phyloP scores from a whole-genome alignment of 2,329 filamentous ascomycete genomes.

The Cladosporium sp. region DNA sequence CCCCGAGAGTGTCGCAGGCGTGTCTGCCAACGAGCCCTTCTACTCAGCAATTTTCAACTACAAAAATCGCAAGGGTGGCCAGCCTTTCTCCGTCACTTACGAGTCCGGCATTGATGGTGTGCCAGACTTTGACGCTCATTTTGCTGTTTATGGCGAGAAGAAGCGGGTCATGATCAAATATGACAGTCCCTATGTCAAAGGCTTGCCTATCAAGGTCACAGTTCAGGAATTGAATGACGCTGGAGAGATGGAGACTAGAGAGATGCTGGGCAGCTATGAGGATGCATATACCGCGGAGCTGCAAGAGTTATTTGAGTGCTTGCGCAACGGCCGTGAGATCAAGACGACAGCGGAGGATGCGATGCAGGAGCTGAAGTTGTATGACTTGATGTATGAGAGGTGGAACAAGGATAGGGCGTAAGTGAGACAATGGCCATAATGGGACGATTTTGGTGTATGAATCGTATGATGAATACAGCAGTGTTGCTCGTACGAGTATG shows the following conservation, averaged over 20 bases:
- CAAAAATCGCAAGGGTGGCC: constrained; percentile 21
- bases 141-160: constrained; percentile 50
- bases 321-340: constrained; percentile 35
- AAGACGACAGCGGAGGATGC: constrained; percentile 44
- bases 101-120: constrained; percentile 54
- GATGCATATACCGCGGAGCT: constrained; percentile 45
- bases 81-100: constrained; percentile 51
- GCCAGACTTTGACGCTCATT: constrained; percentile 50
- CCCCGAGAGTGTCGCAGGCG: constrained; percentile 44
- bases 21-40: constrained; percentile 37
- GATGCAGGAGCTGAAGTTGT: constrained; percentile 36
- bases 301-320: constrained; percentile 36
- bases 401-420: constrained; percentile 12
- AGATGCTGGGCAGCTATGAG: constrained; percentile 44
- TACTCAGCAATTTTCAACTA: constrained; percentile 44
- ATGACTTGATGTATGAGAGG: constrained; percentile 28
- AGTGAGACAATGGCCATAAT: not conserved
- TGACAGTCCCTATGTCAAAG: constrained; percentile 57
- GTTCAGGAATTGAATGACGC: constrained; percentile 42
- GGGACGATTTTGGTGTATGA: not conserved
- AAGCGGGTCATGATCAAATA: constrained; percentile 55
- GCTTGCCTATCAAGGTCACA: constrained; percentile 47
- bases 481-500: no score
- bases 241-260: constrained; percentile 26
- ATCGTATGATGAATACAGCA: not conserved